Base-by-base conservation (phyloP, 768 basidiomycete genomes). In the Crepidotus variabilis region DNA sequence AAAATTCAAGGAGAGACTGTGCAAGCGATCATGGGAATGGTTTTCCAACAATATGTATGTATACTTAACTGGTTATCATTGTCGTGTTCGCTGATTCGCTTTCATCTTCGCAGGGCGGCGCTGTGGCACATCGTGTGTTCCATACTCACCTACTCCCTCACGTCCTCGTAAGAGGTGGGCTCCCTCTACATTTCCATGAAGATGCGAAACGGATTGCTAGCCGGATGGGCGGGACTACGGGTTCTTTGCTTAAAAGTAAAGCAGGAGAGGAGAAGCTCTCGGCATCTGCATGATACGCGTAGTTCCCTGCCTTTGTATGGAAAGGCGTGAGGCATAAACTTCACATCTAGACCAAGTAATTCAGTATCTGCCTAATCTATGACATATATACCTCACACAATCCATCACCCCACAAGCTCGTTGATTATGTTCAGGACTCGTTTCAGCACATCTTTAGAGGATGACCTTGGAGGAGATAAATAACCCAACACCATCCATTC, bases 1-100 rank as follows among this genome's bases (percentile, higher is more conserved):
- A 92, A 92, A 63, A 84, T 92, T 18, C 81, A 86, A 63, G 91
- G 91, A 1, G 85, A 88, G 56, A 78, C 85, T 0, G 88, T 92
- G 4, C 84, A 87, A 61, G 91, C 88, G 2, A 75, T 91, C 14
- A 69, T 92, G 28, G 91, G 91, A 21, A 88, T 85, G 6, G 79
- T 92, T 11, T 90, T 84, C 63, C 83, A 87, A 63, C 89, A 94
- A 74, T 90, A 86, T 68, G 91, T 93, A 64, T 57, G 90, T 52
- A 33, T 52, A 61, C n/a, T n/a, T 45, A 36, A 50, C 39, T 35
- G 8, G 48, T 32, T 22, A 14, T 28, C 43, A 16, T 36, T 34
- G 32, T 32, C 1, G 54, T 49, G 54, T 11, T 46, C 18, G 24
- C 53, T 47, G 57, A 9, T 48, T 54, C 35, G 55, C 60, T 13